These are phyloP conservation scores for Trichoderma sp. DNA, from an alignment of 2,329 filamentous ascomycete species.

Conservation along the genomic window DNA sequence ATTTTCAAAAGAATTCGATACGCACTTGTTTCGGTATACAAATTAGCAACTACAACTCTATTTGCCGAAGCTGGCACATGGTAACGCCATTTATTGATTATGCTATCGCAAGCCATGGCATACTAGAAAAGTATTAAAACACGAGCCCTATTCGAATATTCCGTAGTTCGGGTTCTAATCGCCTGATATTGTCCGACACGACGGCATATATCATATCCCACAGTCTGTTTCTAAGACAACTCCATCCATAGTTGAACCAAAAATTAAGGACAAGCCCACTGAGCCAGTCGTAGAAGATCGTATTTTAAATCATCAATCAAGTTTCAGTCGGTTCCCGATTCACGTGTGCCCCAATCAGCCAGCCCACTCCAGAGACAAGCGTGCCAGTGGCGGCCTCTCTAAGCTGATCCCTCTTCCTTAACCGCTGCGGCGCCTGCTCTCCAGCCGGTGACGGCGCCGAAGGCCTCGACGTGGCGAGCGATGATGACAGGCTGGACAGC, in stretches of 20 bases:
- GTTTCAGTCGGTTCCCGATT: conserved; percentile 23
- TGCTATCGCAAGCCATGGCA: background rate
- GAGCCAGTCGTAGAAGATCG: background rate
- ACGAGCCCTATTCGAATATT: background rate
- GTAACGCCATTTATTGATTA: background rate
- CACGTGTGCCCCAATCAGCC: conserved; percentile 59
- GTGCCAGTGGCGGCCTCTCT: conserved; percentile 65
- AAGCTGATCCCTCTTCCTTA: conserved; percentile 70
- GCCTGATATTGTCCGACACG: background rate
- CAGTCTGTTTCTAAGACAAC: background rate
- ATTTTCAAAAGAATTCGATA: background rate
- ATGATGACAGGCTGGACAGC: conserved; percentile 48
- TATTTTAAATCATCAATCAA: background rate
- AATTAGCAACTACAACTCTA: too few species aligned
- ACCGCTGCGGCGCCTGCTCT: conserved; percentile 37
- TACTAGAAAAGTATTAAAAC: background rate
- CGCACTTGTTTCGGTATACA: too few species aligned
- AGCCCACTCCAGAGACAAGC: conserved; percentile 63
- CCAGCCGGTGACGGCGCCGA: conserved; percentile 20
- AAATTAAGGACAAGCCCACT: background rate
- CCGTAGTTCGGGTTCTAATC: background rate
- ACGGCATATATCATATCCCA: background rate
- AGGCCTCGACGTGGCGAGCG: conserved; percentile 23
- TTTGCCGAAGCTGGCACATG: background rate
- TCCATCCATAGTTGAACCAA: background rate